Base-by-base conservation (phyloP, 495 filamentous ascomycete genomes). In the Sabuloglossum arenarium region DNA sequence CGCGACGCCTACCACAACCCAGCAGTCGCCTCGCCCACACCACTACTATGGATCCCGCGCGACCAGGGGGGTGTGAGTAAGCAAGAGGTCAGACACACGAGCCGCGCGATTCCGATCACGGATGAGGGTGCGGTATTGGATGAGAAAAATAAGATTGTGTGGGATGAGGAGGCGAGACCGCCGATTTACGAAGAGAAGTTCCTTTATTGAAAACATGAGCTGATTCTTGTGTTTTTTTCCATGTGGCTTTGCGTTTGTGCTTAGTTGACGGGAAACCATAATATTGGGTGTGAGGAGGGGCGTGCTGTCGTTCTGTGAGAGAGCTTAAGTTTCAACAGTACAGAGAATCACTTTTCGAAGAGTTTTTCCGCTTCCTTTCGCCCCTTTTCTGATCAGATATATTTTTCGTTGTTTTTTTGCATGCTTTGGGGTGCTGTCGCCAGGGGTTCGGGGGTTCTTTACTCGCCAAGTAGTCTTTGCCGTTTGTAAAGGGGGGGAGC, bases 31-130 rank as follows among this genome's bases (percentile, higher is more conserved):
- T 66, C 69, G 11, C 68, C 68, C 0, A 70, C 76, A 0, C 81
- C 82, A 6, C 68, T 71, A 43, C 67, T 88, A 8, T 88, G 84
- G 84, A 76, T 88, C 5, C 81, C 82, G 0, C 70, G 70, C 21
- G 84, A 88, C 64, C 69, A 75, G 1, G 79, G 76, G 61, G 77
- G 80, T 1, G 77, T 86, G 21, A 79, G 75, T 57, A 64, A 66
- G 30, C 74, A 80, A 59, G 84, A 87, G 64, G 67, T 84, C 39
- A 63, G 74, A 46, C 73, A 82, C 51, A 81, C 75, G 4, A 67
- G 69, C 58, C 64, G 70, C 0, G 63, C 65, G 8, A 77, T 80
- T 8, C 70, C 69, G 0, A 75, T 79, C 28, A 84, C 74, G 16
- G 81, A 86, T 61, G 69, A 76, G 56, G 81, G 78, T 1, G 82